Conservation (phyloP, 306 rosid genomes). For the Vigna nakashimae region DNA sequence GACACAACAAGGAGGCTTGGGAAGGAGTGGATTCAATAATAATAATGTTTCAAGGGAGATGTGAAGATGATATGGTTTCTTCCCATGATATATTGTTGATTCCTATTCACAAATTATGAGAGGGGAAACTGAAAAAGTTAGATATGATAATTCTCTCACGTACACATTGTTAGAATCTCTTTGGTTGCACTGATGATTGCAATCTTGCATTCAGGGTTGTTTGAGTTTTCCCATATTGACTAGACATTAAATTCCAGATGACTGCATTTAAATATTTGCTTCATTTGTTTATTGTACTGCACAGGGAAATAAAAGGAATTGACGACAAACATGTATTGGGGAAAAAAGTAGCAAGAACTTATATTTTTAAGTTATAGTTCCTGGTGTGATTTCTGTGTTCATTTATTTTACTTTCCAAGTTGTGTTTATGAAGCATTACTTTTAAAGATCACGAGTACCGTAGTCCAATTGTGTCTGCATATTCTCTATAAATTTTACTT, state of each 20-base stretch:
- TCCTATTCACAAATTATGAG: too few relatives aligned
- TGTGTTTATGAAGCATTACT: not conserved
- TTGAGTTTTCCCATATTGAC: too few relatives aligned
- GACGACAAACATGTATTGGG: slow-evolving; percentile 17
- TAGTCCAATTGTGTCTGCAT: not conserved
- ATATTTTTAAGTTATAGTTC: not conserved
- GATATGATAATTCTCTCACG: too few relatives aligned
- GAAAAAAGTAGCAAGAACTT: not conserved
- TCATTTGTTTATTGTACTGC: not conserved
- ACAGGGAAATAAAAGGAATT: not conserved
- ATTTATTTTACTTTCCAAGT: not conserved
- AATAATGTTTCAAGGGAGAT: too few relatives aligned
- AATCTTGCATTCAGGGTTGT: too few relatives aligned
- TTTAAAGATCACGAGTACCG: not conserved
- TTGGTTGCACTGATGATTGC: too few relatives aligned
- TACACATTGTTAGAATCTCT: too few relatives aligned
- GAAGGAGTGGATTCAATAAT: not conserved
- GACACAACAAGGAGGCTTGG: not conserved
- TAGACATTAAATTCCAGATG: too few relatives aligned
- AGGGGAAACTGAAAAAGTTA: too few relatives aligned
- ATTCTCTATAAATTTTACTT: not conserved
- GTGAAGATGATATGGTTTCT: too few relatives aligned
- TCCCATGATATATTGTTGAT: too few relatives aligned
- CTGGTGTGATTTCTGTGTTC: not conserved
- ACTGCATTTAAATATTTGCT: too few relatives aligned